phyloP scores from a whole-genome alignment of 2,329 filamentous ascomycete genomes.

The Rutstroemia sp. region DNA sequence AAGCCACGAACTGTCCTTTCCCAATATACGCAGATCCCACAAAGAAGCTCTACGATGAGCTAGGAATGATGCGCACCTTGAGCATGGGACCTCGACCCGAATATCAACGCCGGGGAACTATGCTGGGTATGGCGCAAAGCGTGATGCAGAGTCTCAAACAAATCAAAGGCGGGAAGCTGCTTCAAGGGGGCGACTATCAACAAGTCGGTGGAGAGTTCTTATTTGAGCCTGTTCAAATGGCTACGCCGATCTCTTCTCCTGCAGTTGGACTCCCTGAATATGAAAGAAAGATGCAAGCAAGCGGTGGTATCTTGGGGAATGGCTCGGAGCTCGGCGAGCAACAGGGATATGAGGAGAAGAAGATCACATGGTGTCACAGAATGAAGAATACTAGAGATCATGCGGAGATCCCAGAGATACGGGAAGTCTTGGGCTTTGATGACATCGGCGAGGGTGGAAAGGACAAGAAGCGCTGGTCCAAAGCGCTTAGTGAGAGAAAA shows the following conservation, averaged over 20 bases:
- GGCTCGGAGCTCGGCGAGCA: conserved; percentile 11
- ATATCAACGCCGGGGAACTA: conserved; percentile 39
- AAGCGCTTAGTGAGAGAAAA: conserved; percentile 41
- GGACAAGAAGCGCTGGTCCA: conserved; percentile 39
- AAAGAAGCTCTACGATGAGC: conserved; percentile 42
- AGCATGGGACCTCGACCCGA: conserved; percentile 39
- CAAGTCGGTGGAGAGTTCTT: conserved; percentile 41
- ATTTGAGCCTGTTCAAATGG: conserved; percentile 27
- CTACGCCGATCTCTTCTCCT: conserved; percentile 17
- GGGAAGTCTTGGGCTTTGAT: conserved; percentile 53
- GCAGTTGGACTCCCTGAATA: not conserved
- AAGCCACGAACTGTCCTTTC: conserved; percentile 42
- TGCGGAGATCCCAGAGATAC: conserved; percentile 59
- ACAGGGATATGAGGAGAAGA: conserved; percentile 42
- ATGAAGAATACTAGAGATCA: conserved; percentile 78
- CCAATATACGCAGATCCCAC: conserved; percentile 51
- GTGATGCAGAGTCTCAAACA: conserved; percentile 39
- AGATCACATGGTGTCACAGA: conserved; percentile 70
- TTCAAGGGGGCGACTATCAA: conserved; percentile 43
- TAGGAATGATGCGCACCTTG: conserved; percentile 45
- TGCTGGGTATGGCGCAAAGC: conserved; percentile 32
- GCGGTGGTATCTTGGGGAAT: conserved; percentile 8
- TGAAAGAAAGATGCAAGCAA: conserved; percentile 10
- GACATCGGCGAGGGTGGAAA: conserved; percentile 33
- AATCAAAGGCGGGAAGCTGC: conserved; percentile 31